Base-by-base conservation (phyloP, 768 basidiomycete genomes). In the Strobilomyces confusus region DNA sequence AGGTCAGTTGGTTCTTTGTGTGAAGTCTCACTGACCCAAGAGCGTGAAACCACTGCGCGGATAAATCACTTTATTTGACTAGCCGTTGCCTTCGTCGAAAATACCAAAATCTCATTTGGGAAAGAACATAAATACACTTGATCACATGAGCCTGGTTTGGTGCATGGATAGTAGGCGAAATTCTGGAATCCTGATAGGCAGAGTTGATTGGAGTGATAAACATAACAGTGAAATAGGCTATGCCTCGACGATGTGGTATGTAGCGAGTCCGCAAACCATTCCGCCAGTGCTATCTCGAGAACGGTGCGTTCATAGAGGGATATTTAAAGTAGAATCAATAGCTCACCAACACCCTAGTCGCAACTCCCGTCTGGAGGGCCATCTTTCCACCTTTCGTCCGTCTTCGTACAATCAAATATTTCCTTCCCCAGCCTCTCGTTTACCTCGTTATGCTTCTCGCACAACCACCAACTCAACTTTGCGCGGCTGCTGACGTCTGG, bases 381-480 rank as follows among this genome's bases (percentile, higher is more conserved):
- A 68, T 95, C 91, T 74, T 79, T 89, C 95, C 95, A 98, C 63
- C 95, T 76, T 75, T 92, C 87, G 59, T 89, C 87, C 43, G 87
- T 82, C 66, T 81, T 91, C 32, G 72, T 64, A 67, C 95, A 98
- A 68, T 92, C 84, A 70, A 98, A 98, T 49, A 41, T 68, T 53
- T 77, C 76, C 78, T 97, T 98, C 38, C 93, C 92, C 32, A 98
- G 73, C 69, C 84, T 82, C 66, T 77, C 77, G 63, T 95, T 98
- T 52, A 98, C 94, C 64, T 88, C 87, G 63, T 98, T 98, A 68
- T 98, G 95, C 62, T 89, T 75, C 70, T 88, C 80, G 65, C 95
- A 98, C 57, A 98, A 75, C 95, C 94, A 98, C 61, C 75, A 74
- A 63, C 86, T 89, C 63, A 98, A 70, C 48, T 74, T 79, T 2